A percentile compares a stretch with the other conserved stretches of the same genome.
phyloP scores from a whole-genome alignment of 139 green algal species.

The Trebouxia sp. region DNA sequence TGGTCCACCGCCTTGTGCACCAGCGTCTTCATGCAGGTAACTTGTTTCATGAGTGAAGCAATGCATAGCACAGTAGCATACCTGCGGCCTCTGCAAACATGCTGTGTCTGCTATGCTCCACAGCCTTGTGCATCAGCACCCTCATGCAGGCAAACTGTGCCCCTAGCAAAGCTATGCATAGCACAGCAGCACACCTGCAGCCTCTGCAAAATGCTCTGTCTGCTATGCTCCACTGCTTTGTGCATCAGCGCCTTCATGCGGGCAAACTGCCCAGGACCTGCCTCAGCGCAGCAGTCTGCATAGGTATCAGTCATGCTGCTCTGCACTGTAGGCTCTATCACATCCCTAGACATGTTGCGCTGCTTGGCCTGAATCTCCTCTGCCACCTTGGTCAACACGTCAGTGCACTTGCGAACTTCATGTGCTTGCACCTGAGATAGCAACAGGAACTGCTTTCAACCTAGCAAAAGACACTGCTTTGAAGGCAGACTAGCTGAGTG shows the following conservation, averaged over 20 bases:
- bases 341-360: conserved; percentile 16
- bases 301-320: conserved; percentile 1
- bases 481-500: no score
- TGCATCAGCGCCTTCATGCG: conserved; percentile 23
- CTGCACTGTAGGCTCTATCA: conserved; percentile 19
- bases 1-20: neutral
- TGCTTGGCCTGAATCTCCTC: conserved; percentile 18
- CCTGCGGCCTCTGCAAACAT: conserved; percentile 22
- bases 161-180: neutral
- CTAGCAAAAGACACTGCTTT: neutral
- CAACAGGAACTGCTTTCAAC: neutral
- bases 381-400: neutral
- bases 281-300: neutral
- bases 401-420: conserved; percentile 7
- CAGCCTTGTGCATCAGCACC: neutral
- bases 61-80: neutral
- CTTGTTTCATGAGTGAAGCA: neutral
- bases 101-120: neutral
- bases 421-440: conserved; percentile 1
- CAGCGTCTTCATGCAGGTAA: neutral
- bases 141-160: neutral
- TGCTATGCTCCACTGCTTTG: neutral
- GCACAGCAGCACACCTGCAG: conserved; percentile 7
- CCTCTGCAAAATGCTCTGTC: conserved; percentile 12
- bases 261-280: neutral